Evolutionary conservation across 2,329 filamentous ascomycete species (phyloP).

Genomic region (Fonsecaea erecta): DNA sequence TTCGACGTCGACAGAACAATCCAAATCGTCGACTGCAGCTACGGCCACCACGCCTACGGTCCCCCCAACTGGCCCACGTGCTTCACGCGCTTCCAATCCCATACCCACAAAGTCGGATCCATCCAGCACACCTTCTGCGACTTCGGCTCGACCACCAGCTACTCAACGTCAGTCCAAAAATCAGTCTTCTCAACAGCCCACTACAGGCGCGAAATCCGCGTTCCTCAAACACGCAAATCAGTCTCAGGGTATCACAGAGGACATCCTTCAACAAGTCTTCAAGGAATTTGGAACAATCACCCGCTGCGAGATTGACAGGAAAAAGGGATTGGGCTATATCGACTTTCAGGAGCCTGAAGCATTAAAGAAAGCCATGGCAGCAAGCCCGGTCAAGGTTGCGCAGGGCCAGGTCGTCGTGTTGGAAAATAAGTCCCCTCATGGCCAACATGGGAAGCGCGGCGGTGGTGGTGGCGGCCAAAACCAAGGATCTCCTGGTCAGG

Average conservation of each 20-base stretch:
- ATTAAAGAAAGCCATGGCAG: slow-evolving; percentile 77
- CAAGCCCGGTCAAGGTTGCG: slow-evolving; percentile 79
- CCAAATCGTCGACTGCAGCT: slow-evolving; percentile 41
- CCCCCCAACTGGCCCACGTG: slow-evolving; percentile 36
- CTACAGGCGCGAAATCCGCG: slow-evolving; percentile 64
- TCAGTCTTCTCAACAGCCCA: slow-evolving; percentile 43
- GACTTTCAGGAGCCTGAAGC: slow-evolving; percentile 77
- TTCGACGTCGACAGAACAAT: slow-evolving; percentile 41
- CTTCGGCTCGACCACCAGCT: slow-evolving; percentile 12
- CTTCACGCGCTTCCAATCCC: slow-evolving; percentile 30
- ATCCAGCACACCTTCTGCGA: slow-evolving; percentile 5
- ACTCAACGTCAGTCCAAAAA: neutral
- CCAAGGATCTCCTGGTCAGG: slow-evolving; percentile 8
- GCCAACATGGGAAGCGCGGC: slow-evolving; percentile 26
- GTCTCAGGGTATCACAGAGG: slow-evolving; percentile 88
- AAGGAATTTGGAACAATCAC: slow-evolving; percentile 73
- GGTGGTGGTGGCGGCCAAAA: slow-evolving; percentile 13
- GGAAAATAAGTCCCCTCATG: slow-evolving; percentile 65
- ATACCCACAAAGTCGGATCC: slow-evolving; percentile 15
- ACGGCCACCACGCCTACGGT: slow-evolving; percentile 24
- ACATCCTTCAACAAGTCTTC: slow-evolving; percentile 75
- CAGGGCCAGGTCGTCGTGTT: slow-evolving; percentile 86
- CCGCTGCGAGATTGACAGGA: slow-evolving; percentile 88
- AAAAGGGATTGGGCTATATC: slow-evolving; percentile 92
- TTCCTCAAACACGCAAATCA: slow-evolving; percentile 85